These are phyloP conservation scores for Yamadazyma siamensis DNA, from an alignment of 1,139 yeast species.

Conservation along the genomic window DNA sequence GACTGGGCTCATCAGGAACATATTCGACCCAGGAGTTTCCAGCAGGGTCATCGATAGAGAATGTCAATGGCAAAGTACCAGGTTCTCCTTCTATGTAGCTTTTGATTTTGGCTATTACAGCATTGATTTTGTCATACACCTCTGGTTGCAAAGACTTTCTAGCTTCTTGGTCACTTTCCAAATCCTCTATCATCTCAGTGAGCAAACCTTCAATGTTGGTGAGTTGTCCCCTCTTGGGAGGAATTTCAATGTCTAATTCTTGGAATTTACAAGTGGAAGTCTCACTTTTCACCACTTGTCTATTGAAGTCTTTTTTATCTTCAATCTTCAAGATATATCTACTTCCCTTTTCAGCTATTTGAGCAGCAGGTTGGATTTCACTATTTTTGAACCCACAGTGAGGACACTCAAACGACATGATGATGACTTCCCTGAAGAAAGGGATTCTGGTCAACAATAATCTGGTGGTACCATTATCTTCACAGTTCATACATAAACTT, in stretches of 20 bases:
- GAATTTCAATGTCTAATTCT: conserved; percentile 90
- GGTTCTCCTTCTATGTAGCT: conserved; percentile 61
- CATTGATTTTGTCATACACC: conserved; percentile 68
- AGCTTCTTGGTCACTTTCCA: conserved; percentile 74
- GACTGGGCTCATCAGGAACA: conserved; percentile 82
- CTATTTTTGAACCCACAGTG: conserved; percentile 90
- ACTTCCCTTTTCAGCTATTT: conserved; percentile 82
- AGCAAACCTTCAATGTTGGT: conserved; percentile 90
- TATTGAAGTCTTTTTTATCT: conserved; percentile 67
- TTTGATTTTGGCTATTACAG: conserved; percentile 59
- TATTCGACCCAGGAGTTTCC: conserved; percentile 98
- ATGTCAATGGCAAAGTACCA: conserved; percentile 71
- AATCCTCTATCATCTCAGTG: conserved; percentile 79
- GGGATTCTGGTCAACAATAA: conserved; percentile 87
- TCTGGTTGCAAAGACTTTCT: conserved; percentile 75
- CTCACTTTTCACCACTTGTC: conserved; percentile 92
- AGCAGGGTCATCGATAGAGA: conserved; percentile 87
- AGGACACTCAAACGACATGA: conserved; percentile 95
- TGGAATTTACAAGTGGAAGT: conserved; percentile 76
- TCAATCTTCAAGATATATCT: conserved; percentile 72
- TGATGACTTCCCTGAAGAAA: conserved; percentile 81
- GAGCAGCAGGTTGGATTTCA: conserved; percentile 93
- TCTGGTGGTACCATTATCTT: conserved; percentile 77
- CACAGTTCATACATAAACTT: conserved; percentile 95
- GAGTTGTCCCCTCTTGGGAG: conserved; percentile 90